phyloP scores from a whole-genome alignment of 768 basidiomycete species.

The Obba rivulosa region DNA sequence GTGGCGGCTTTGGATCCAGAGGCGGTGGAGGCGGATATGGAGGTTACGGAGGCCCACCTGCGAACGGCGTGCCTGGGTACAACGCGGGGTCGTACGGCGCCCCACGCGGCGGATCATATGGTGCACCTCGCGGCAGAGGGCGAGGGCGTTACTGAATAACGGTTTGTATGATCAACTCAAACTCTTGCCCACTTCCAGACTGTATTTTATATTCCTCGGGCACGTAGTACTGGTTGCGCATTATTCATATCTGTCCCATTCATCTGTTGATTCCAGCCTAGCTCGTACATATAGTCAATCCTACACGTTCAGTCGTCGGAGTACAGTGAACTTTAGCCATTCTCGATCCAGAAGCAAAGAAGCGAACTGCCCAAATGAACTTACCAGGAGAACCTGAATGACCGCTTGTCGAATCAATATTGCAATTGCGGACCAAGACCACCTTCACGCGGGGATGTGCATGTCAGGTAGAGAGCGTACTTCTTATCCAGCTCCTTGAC shows the following conservation, averaged over 20 bases:
- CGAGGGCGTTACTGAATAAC: conserved; percentile 37
- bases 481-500: conserved; percentile 55
- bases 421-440: conserved; percentile 10
- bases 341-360: too few species aligned
- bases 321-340: too few species aligned
- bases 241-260: too few species aligned
- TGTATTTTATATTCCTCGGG: neutral
- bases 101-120: conserved; percentile 16
- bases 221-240: conserved; percentile 6
- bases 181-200: conserved; percentile 1
- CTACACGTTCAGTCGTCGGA: neutral
- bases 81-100: conserved; percentile 13
- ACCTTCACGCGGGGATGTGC: conserved; percentile 15
- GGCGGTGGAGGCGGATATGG: conserved; percentile 22
- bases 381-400: too few species aligned
- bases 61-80: conserved; percentile 12
- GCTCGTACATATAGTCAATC: neutral
- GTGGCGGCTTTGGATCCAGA: too few species aligned
- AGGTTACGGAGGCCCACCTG: conserved; percentile 16
- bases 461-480: conserved; percentile 53
- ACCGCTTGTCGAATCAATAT: too few species aligned
- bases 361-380: too few species aligned
- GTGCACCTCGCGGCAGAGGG: conserved; percentile 43
- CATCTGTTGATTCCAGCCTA: conserved; percentile 8
- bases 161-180: neutral